A percentile compares a stretch with the other conserved stretches of the same genome.
Evolutionary conservation across 192 early-diverging fungal species (phyloP).

Genomic region (Entomortierella lignicola): DNA sequence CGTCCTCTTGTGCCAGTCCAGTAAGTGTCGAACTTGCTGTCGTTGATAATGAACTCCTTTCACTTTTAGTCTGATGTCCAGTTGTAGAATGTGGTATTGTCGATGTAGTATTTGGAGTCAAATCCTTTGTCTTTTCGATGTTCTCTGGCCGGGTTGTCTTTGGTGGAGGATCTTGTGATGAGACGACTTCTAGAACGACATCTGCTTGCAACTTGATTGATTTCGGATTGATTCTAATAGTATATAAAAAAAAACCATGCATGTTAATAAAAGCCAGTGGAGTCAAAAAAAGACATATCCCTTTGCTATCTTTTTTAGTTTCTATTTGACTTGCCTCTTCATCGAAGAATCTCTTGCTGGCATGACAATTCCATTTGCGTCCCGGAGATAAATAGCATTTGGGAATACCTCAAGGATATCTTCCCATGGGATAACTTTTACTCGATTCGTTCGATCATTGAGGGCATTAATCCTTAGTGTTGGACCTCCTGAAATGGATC

Average conservation of each 20-base stretch:
- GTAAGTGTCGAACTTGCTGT: not conserved
- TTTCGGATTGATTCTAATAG: constrained; percentile 23
- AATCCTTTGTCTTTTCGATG: not conserved
- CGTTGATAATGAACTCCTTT: not conserved
- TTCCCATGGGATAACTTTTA: constrained; percentile 44
- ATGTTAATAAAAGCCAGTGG: not conserved
- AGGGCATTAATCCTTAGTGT: constrained; percentile 14
- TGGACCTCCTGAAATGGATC: constrained; percentile 27
- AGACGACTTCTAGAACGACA: constrained; percentile 39
- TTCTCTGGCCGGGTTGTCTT: constrained; percentile 4
- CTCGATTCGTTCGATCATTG: constrained; percentile 20
- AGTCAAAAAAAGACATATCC: not conserved
- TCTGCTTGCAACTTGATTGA: constrained; percentile 31
- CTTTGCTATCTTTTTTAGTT: not conserved
- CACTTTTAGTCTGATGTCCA: not conserved
- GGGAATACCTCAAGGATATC: constrained; percentile 44
- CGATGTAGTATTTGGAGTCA: not conserved
- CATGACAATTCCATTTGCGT: constrained; percentile 40
- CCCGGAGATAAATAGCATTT: constrained; percentile 34
- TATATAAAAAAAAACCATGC: not conserved
- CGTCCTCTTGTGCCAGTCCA: not conserved
- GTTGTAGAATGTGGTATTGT: not conserved
- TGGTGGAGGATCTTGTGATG: constrained; percentile 16
- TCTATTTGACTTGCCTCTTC: constrained; percentile 8
- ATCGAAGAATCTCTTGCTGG: constrained; percentile 11